phyloP scores from a whole-genome alignment of 306 rosid genomes.

The Dryas drummondii region DNA sequence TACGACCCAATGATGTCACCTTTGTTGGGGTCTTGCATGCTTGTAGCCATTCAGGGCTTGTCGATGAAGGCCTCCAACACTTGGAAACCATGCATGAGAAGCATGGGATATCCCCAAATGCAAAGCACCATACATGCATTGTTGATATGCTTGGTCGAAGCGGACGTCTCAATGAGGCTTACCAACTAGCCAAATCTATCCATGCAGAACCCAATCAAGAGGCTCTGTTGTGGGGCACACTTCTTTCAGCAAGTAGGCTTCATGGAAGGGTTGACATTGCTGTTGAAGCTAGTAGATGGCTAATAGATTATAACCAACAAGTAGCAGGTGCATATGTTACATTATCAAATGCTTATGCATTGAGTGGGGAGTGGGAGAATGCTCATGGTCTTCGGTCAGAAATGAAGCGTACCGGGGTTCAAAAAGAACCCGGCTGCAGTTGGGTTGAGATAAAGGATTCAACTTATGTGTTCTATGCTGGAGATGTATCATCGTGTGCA shows the following conservation, averaged over 20 bases:
- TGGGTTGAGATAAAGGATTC: conserved; percentile 78
- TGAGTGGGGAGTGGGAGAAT: conserved; percentile 74
- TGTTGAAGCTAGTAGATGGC: conserved; percentile 53
- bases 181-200: conserved; percentile 60
- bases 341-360: conserved; percentile 67
- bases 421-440: conserved; percentile 83
- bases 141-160: conserved; percentile 81
- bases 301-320: conserved; percentile 66
- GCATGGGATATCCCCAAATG: conserved; percentile 56
- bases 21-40: conserved; percentile 80
- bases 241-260: conserved; percentile 82
- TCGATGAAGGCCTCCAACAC: conserved; percentile 64
- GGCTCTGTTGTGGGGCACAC: conserved; percentile 71
- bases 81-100: conserved; percentile 56
- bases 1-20: conserved; percentile 69
- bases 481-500: conserved; percentile 48
- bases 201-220: conserved; percentile 36
- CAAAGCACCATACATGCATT: conserved; percentile 70
- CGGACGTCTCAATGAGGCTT: conserved; percentile 68
- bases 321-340: conserved; percentile 70
- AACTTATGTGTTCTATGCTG: conserved; percentile 62
- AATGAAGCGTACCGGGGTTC: conserved; percentile 60
- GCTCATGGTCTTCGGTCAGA: conserved; percentile 49
- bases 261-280: conserved; percentile 85
- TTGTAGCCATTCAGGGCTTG: conserved; percentile 85